Evolutionary conservation across 73 alveolate species (phyloP), one percentile per base, ranked within the genome.

Genomic region (Breviolum minutum): DNA sequence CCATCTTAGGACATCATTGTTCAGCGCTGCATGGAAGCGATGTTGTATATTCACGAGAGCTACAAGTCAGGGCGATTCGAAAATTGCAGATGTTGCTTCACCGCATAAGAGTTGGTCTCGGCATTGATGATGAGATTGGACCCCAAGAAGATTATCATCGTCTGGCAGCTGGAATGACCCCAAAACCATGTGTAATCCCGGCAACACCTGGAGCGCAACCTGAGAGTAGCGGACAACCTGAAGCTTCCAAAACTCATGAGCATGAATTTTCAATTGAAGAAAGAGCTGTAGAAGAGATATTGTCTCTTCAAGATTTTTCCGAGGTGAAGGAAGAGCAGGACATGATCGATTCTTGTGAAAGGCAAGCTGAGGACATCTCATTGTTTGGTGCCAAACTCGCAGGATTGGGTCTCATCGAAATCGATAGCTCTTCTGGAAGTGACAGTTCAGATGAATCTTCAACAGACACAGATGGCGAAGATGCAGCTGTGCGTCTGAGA

Each of bases 381-480:
- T 27, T 76, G 30, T 76, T 76, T 76, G 86, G 22, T 76, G 30
- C 8, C 13, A 9, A 27, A 30, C 86, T 76, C 48, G 40, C 8
- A 9, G 40, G 8, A 19, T 6, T 20, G 7, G 88, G 88, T 14
- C 68, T 79, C 7, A 20, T 79, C 7, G 64, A 79, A n/a, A 79
- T 79, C 29, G 88, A 79, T 27, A 79, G 88, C 63, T 79, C 88
- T 6, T 79, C 88, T 30, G 64, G 88, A 8, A 79, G 88, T 40
- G 88, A 79, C 80, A 70, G 80, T 70, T 70, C 80, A 16, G 80
- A 70, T 11, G 80, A 70, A n/a, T n/a, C n/a, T n/a, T n/a, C n/a
- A n/a, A n/a, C n/a, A n/a, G n/a, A n/a, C n/a, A n/a, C n/a, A n/a
- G n/a, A n/a, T n/a, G n/a, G n/a, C n/a, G n/a, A n/a, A n/a, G n/a